Base-by-base conservation (phyloP, 805 yeast species). In the Metschnikowia noctiluminum region DNA sequence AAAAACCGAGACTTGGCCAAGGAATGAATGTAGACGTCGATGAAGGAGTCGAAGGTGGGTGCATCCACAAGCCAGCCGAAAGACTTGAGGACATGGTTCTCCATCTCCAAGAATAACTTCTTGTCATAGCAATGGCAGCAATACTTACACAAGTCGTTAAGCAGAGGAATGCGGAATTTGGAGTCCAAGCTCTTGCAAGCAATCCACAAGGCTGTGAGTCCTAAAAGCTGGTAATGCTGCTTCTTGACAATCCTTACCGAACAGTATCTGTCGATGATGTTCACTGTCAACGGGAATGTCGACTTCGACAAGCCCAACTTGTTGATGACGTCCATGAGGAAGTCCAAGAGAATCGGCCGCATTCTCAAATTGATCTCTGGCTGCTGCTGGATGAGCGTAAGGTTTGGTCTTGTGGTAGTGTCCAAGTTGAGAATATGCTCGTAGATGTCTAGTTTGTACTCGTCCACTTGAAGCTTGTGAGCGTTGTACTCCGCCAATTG, bases 11-110 rank as follows among this genome's bases (percentile, higher is more conserved):
- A 56, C 52, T 45, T 59, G 32, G 62, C 58, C 42, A 63, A 52
- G 49, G 66, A 59, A 53, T 75, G 73, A 45, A 84, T 63, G 56
- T 73, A 74, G 45, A 84, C 63, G 58, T 85, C 89, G 48, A 85
- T 69, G 57, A 82, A 82, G 11, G 78, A 68, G 63, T 85, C 90
- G 55, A 80, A 77, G 3, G 87, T 81, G 26, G 88, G 81, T 32
- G 76, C 69, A 43, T 80, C 75, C 35, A 85, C 68, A 53, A 78
- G 73, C 92, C 92, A 87, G 47, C 80, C 71, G 52, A 87, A 69
- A 6, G 81, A 73, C 58, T 78, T 80, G 49, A 86, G 69, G 38
- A 87, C 74, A 57, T 83, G 84, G 49, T 82, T 74, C 62, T 87
- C 95, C 81, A 85, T 81, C 59, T 81, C 82, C 49, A 82, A 68